A percentile compares a stretch with the other conserved stretches of the same genome.
These are phyloP conservation scores for Microcos paniculata DNA, from an alignment of 345 rosid species.

Conservation along the genomic window DNA sequence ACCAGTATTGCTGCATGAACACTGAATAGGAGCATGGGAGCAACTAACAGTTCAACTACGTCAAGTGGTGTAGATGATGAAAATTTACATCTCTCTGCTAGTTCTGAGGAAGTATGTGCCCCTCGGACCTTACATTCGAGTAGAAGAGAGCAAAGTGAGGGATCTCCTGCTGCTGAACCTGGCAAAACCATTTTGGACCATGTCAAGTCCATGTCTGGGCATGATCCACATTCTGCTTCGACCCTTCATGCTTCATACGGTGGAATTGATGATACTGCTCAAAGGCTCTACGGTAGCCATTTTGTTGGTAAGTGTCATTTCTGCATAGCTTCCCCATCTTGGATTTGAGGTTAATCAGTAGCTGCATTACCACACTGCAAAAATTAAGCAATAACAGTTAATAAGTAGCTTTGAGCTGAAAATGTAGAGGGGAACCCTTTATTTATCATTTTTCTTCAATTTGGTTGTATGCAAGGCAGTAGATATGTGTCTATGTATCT, in stretches of 20 bases:
- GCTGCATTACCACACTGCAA: background rate
- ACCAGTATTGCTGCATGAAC: conserved; percentile 36
- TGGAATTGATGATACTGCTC: conserved; percentile 29
- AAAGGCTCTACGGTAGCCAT: conserved; percentile 18
- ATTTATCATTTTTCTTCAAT: background rate
- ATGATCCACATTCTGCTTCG: conserved; percentile 30
- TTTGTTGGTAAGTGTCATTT: conserved; percentile 29
- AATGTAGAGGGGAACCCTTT: background rate
- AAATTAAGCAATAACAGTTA: background rate
- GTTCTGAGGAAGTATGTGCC: conserved; percentile 27
- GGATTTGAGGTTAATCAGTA: conserved; percentile 8
- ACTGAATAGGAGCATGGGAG: conserved; percentile 28
- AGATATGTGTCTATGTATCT: background rate
- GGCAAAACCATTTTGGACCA: conserved; percentile 21
- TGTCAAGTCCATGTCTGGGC: conserved; percentile 19
- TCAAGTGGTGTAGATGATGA: conserved; percentile 39
- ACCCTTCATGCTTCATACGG: conserved; percentile 19
- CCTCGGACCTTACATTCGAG: conserved; percentile 20
- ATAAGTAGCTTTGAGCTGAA: background rate
- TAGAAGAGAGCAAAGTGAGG: conserved; percentile 30
- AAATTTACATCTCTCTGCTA: conserved; percentile 23
- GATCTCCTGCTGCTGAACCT: conserved; percentile 21
- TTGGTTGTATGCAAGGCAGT: background rate
- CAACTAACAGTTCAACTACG: conserved; percentile 25
- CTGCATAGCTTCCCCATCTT: conserved; percentile 2